Evolutionary conservation across 257 asterid species (phyloP).

Genomic region (Jacaranda copaia): DNA sequence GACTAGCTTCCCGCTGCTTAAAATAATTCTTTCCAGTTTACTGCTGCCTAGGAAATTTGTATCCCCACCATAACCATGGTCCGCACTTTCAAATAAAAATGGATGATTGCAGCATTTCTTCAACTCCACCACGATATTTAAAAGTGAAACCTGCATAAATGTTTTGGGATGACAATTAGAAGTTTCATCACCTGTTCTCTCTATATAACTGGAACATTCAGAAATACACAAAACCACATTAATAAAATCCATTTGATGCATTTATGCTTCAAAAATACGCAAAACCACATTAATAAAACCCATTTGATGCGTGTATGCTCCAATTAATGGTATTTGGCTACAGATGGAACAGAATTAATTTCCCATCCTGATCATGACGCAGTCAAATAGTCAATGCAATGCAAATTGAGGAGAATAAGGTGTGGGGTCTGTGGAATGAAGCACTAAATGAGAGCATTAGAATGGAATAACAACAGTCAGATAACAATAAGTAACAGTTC

Average conservation of each 20-base stretch:
- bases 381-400: neutral
- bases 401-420: neutral
- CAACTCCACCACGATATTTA: conserved; percentile 98
- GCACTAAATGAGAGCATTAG: conserved; percentile 27
- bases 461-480: conserved; percentile 2
- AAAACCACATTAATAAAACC: conserved; percentile 4
- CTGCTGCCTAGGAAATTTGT: conserved; percentile 78
- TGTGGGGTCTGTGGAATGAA: conserved; percentile 5
- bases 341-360: conserved; percentile 3
- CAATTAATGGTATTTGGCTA: neutral
- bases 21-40: conserved; percentile 85
- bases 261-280: neutral
- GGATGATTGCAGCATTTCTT: conserved; percentile 99
- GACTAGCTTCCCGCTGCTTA: conserved; percentile 98
- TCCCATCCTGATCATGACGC: neutral
- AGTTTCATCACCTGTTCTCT: conserved; percentile 23
- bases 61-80: conserved; percentile 99
- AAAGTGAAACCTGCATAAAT: conserved; percentile 92
- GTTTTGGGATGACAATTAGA: conserved; percentile 15
- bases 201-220: conserved; percentile 7
- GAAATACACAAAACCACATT: conserved; percentile 1
- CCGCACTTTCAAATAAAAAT: conserved; percentile 97
- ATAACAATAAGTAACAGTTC: neutral
- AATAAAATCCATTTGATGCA: neutral
- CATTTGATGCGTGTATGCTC: conserved; percentile 11